Conservation (phyloP, 345 rosid genomes). For the Hypericum perforatum region DNA sequence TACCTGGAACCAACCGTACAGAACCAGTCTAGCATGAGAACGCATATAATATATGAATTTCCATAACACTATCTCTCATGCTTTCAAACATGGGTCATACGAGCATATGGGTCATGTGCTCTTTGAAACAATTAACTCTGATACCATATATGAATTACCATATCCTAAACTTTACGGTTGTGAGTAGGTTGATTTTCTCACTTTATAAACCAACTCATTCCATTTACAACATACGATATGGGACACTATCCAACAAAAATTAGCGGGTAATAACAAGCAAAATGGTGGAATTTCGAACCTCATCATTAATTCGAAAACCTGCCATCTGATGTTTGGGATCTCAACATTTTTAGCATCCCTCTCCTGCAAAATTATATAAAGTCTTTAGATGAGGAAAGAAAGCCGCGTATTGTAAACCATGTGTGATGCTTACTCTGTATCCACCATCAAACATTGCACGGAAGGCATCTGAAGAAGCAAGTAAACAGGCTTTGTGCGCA, state of each 20-base stretch:
- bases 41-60: too few species aligned
- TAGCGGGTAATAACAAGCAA: not conserved
- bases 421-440: conserved; percentile 42
- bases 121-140: too few species aligned
- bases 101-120: too few species aligned
- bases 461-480: conserved; percentile 70
- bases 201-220: too few species aligned
- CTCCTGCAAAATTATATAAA: conserved; percentile 41
- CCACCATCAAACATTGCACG: conserved; percentile 83
- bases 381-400: not conserved
- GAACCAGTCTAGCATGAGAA: conserved; percentile 9
- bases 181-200: too few species aligned
- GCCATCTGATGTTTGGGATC: conserved; percentile 72
- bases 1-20: conserved; percentile 29
- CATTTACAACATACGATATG: too few species aligned
- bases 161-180: too few species aligned
- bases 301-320: conserved; percentile 73
- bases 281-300: conserved; percentile 22
- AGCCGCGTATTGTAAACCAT: not conserved
- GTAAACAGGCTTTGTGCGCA: conserved; percentile 65
- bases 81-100: too few species aligned
- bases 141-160: too few species aligned
- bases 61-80: too few species aligned
- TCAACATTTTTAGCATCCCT: conserved; percentile 55
- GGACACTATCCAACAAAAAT: too few species aligned